These are phyloP conservation scores for Pterulicium gracile DNA, from an alignment of 1,284 basidiomycete genomes.

Conservation along the genomic window DNA sequence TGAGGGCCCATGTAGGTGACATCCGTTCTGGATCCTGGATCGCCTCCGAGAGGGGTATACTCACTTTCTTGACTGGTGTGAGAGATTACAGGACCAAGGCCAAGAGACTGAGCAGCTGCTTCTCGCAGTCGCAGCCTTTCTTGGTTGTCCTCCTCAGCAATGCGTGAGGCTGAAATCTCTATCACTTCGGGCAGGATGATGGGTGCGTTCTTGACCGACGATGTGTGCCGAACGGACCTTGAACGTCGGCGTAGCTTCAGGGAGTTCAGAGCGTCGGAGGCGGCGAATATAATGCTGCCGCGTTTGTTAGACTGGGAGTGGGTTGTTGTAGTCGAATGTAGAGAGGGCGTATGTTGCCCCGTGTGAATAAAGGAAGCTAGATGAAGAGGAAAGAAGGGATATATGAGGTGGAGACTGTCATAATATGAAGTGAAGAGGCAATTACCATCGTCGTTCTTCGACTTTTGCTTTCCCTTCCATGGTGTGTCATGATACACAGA, in stretches of 20 bases:
- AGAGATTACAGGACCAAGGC: constrained; percentile 32
- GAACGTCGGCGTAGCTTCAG: constrained; percentile 35
- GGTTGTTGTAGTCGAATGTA: background rate
- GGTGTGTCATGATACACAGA: background rate
- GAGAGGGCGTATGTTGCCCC: background rate
- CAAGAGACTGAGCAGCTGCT: constrained; percentile 65
- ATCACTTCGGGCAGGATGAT: constrained; percentile 56
- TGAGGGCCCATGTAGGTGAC: constrained; percentile 6
- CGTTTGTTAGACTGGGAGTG: constrained; percentile 16
- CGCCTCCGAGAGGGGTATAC: constrained; percentile 12
- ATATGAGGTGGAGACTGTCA: background rate
- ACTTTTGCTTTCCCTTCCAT: background rate
- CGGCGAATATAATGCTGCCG: constrained; percentile 39
- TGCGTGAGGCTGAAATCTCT: constrained; percentile 48
- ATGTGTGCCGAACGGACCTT: constrained; percentile 30
- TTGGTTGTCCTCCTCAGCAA: constrained; percentile 47
- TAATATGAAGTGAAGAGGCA: background rate
- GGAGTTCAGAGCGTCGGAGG: constrained; percentile 39
- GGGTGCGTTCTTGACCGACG: constrained; percentile 18
- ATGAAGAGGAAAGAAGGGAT: background rate
- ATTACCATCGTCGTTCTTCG: background rate
- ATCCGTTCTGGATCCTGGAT: constrained; percentile 8
- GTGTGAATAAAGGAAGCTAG: background rate
- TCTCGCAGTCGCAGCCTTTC: constrained; percentile 63
- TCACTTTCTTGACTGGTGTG: constrained; percentile 13